Evolutionary conservation across 352 stramenopile species (phyloP), one percentile per base, ranked within the genome.

Genomic region (Phytophthora sojae): DNA sequence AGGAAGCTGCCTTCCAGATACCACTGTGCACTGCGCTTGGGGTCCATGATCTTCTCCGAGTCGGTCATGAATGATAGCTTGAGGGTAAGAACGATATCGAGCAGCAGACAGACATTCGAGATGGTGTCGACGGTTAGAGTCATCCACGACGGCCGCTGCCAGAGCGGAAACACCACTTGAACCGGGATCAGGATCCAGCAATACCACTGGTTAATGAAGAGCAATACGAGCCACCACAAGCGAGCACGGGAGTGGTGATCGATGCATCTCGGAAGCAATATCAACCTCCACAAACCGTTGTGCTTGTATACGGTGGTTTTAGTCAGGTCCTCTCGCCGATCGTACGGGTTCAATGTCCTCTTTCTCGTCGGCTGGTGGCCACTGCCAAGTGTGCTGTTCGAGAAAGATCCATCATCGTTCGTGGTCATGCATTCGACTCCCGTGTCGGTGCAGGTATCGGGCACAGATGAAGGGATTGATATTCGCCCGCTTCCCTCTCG

Each of bases 41-140:
- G 73, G 15, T 89, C 73, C 23, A 77, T 61, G 19, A 91, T 91
- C 50, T 82, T 91, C 56, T 89, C 83, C 0, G 81, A 73, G 47
- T 89, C 69, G 3, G 57, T 32, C 2, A 73, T 73, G 55, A 82
- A 91, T 14, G 81, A 85, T 0, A 89, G 59, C 14, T 83, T 87
- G 25, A 88, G 73, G 53, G 86, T 91, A 3, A 88, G n/a, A n/a
- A 86, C 70, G 6, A 89, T 69, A 26, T 91, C 81, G 4, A 71
- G 56, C 4, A 71, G 65, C 6, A 90, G 50, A 1, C 73, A 39
- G 7, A 75, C 6, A 47, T 82, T 80, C 3, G 69, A 76, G 8
- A 89, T 8, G 0, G 55, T 49, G 51, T 90, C 86, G 0, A 77
- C 1, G 1, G 57, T 23, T 21, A 63, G 53, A 39, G 79, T 75